Base-by-base conservation (phyloP, 2,329 filamentous ascomycete genomes). In the Leptoxyphium fumago region DNA sequence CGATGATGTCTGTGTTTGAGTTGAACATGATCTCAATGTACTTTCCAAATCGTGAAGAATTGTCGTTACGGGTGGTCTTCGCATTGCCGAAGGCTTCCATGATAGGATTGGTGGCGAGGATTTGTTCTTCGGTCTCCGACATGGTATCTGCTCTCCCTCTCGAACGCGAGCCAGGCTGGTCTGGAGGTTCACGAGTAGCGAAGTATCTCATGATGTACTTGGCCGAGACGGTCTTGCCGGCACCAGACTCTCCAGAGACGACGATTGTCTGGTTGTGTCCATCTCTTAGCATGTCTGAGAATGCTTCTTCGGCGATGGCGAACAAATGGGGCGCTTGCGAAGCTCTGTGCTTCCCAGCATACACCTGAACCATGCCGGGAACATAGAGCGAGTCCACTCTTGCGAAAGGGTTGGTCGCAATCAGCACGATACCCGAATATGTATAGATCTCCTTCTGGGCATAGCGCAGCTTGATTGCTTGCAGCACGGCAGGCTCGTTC, bases 171-270 rank as follows among this genome's bases (percentile, higher is more conserved):
- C 82, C 81, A 13, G 86, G 82, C 61, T 88, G 84, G 57, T 93
- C 86, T 45, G 91, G 87, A 7, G 88, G 82, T 66, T 95, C 91
- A 75, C 91, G 80, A 38, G 91, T 98, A 50, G 91, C 91, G 66
- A 98, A 98, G 70, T 98, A 98, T 58, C 91, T 80, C 91, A 98
- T 98, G 63, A 98, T 96, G 68, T 98, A 96, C 70, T 98, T 98
- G 56, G 91, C 91, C 66, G 89, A 96, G 63, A 98, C 91, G 5
- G 91, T 98, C 71, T 98, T 98, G 60, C 91, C 91, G 51, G 91
- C 91, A 75, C 91, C 91, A 44, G 91, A 98, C 67, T 98, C 91
- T 63, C 91, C 91, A 30, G 91, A 98, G n/a, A 98, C 91, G 43
- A 98, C 91, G 50, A 98, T 85, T 34, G 91, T 98, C 70, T 98